Evolutionary conservation across 176 grass and related monocot genomes (phyloP), one percentile per base, ranked within the genome.

Genomic region (Bolboschoenus planiculmis): DNA sequence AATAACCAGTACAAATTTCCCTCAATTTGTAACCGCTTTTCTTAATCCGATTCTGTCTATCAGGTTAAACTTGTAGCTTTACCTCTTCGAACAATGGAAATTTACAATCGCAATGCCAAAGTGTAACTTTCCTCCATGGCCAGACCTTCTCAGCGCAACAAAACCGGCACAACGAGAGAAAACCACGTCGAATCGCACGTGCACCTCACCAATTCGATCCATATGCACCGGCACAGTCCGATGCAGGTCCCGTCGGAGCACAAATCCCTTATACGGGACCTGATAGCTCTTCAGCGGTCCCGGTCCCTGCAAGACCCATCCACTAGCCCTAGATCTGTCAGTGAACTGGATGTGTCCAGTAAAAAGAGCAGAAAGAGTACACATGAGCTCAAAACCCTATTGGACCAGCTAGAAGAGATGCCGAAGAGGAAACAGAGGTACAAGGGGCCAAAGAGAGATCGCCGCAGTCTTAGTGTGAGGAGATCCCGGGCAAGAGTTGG

Each of bases 131-230:
- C 1, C 16, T n/a, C 27, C 37, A 64, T 82, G 78, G 78, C 78
- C 1, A 80, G 72, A 33, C 8, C 14, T 77, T 53, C 72, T 51
- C 23, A 53, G 42, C 67, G 67, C n/a, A 72, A 26, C 26, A 56
- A 18, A 80, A 51, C 61, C 30, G 40, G 78, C 15, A 43, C 31
- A 7, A 7, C 20, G 42, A 60, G 31, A 61, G 51, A 59, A 58
- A 81, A 37, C 78, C 78, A 81, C 55, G 21, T 60, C 1, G 57
- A 58, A 65, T 82, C 54, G 15, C 96, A 98, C 61, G 89, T 88
- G 48, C 96, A 95, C 82, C 90, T 98, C 36, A 91, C 92, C 78
- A 95, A 88, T 86, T 93, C 85, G 66, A 89, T 91, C 87, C 96
- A 98, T 84, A 86, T 93, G 86, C 90, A 88, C 73, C 90, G 87